Evolutionary conservation across 2,329 filamentous ascomycete species (phyloP), one percentile per base, ranked within the genome.

Genomic region (Fusarium sp.): DNA sequence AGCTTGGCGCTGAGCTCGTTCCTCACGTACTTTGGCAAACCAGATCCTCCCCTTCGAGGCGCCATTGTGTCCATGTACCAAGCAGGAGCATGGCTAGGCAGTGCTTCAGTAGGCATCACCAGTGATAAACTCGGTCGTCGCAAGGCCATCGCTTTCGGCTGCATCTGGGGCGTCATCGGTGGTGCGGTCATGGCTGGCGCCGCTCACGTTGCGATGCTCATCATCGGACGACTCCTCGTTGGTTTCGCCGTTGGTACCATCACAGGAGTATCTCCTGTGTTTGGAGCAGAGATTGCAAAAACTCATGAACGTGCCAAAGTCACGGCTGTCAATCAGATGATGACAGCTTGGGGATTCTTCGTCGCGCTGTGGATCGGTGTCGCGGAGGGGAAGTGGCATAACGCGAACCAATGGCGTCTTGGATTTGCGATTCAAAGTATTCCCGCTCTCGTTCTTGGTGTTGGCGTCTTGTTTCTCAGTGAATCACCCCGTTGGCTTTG

Each of bases 261-360:
- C 26, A 84, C 83, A 0, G 83, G 83, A 3, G 82, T 84, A 10
- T 82, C 82, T 12, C 83, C 83, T 2, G 82, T 84, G 3, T 83
- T 83, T 48, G 83, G 82, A 4, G 82, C 82, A 3, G 82, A 84
- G 49, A 84, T 84, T n/a, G 82, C 83, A 6, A 84, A 84, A 76
- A 84, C 83, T 1, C 73, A 81, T 3, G 83, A 84, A 54, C 79
- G 83, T 31, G 83, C 82, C 11, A 82, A 76, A 41, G 80, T 84
- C n/a, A 84, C 82, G 0, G 83, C 82, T 1, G 79, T 82, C 4
- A 84, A 83, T 57, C 83, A 84, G 38, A 84, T 84, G 83, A 84
- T 84, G 83, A 82, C 82, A 13, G 81, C 83, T 1, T 84, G 83
- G 83, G 82, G 82, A 1, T 84, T 84, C 72, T 84, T 84, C 38